Evolutionary conservation across 2,329 filamentous ascomycete species (phyloP).

Genomic region (Fusarium zealandicum): DNA sequence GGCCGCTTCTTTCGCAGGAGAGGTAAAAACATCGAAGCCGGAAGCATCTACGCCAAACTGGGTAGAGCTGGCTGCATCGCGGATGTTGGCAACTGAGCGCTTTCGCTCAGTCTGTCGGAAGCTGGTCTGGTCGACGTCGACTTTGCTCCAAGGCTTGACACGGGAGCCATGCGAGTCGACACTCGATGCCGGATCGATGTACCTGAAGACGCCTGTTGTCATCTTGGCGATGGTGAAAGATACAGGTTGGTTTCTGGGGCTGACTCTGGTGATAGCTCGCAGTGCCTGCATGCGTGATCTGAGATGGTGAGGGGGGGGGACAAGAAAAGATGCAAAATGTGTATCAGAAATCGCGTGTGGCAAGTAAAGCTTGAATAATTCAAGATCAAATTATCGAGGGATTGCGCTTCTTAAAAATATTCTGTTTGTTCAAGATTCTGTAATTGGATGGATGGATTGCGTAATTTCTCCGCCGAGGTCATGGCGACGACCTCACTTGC

Average conservation of each 20-base stretch:
- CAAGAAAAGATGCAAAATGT: neutral
- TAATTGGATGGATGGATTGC: too few species aligned
- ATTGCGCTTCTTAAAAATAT: neutral
- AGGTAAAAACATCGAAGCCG: conserved; percentile 38
- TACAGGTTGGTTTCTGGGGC: neutral
- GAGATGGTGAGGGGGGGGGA: neutral
- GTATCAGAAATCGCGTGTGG: neutral
- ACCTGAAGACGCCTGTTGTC: conserved; percentile 30
- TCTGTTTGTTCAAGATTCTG: neutral
- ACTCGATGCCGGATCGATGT: conserved; percentile 30
- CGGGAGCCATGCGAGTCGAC: conserved; percentile 11
- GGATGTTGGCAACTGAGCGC: conserved; percentile 37
- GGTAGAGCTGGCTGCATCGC: conserved; percentile 17
- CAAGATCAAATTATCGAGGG: neutral
- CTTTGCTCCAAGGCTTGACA: conserved; percentile 35
- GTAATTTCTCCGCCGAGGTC: neutral
- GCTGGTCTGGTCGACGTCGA: conserved; percentile 34
- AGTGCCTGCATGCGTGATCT: neutral
- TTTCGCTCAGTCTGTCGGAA: conserved; percentile 29
- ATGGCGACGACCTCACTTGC: neutral
- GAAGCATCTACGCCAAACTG: conserved; percentile 37
- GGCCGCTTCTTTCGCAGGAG: conserved; percentile 55
- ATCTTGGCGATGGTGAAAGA: conserved; percentile 5
- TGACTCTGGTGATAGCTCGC: neutral
- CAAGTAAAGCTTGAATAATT: neutral